Evolutionary conservation across 2,329 filamentous ascomycete species (phyloP).

Genomic region (Colletotrichum noveboracense): DNA sequence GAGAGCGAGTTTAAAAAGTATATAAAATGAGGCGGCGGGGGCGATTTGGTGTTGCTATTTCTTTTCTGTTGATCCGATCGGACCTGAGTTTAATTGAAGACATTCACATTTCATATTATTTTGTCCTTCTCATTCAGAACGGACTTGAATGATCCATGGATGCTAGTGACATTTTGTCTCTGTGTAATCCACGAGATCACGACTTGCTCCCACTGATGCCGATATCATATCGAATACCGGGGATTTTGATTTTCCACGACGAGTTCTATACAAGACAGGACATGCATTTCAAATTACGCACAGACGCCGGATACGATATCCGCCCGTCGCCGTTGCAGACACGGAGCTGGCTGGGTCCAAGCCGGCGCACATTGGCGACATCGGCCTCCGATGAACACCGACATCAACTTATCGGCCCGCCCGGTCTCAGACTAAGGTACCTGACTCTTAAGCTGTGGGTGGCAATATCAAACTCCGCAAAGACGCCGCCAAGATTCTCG

Average conservation of each 20-base stretch:
- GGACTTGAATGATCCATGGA: accelerated
- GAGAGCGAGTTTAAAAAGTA: slow-evolving; percentile 60
- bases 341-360: not conserved
- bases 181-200: no score
- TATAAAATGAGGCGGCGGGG: not conserved
- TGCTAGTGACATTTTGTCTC: accelerated
- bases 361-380: not conserved
- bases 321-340: not conserved
- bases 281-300: not conserved
- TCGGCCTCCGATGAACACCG: not conserved
- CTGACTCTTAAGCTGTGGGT: not conserved
- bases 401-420: not conserved
- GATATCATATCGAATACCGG: no score
- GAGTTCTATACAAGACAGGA: accelerated
- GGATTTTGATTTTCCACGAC: not conserved
- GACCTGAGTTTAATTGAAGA: not conserved
- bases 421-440: not conserved
- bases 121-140: no score
- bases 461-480: not conserved
- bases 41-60: not conserved
- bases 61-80: not conserved
- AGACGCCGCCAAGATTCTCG: not conserved
- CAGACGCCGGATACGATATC: not conserved
- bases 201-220: no score
- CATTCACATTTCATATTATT: not conserved